Evolutionary conservation across 768 basidiomycete genomes (phyloP), one percentile per base, ranked within the genome.

Genomic region (Fibroporia radiculosa): DNA sequence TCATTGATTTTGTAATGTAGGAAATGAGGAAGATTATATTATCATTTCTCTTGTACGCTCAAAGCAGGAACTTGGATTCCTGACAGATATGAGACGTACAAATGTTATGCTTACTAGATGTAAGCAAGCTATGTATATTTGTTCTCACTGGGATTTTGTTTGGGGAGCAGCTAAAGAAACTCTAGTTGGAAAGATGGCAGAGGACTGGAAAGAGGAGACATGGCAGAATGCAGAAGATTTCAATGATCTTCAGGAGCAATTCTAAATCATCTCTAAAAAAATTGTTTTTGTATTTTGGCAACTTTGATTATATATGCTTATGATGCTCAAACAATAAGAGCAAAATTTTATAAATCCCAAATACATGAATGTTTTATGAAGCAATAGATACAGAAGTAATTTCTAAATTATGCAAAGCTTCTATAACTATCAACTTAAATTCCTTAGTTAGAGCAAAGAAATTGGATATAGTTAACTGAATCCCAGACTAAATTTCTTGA

Each of bases 91-190:
- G 8, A 72, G 82, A 23, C 72, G 89, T 14, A 82, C 84, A 42
- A 91, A 92, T 79, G 88, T 92, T 47, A 89, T 92, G 86, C 78
- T 91, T 6, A 82, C 80, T 37, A 76, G 89, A 28, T 88, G 82
- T 70, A 82, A 83, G 59, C 69, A 64, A 40, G 82, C 79, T 24
- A 90, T 91, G 86, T 78, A 79, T 47, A 82, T 92, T 52, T 67
- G 82, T 41, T 71, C 81, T 18, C 84, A 70, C 53, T 66, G 67
- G 50, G 64, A 65, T 14, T 91, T 90, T 56, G 65, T 91, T 31
- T 28, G 13, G 18, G 72, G 73, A 8, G 55, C 62, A 56, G 86
- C 77, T 40, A 59, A 64, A n/a, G 51, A 65, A 25, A 67, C 72
- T 3, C 56, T 78, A 14, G 63, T 75, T 35, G 75, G 74, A 1